Percentiles rank a stretch among this genome's conserved stretches.
Evolutionary conservation across 495 filamentous ascomycete genomes (phyloP).

Genomic region (Talaromyces nanjingensis): DNA sequence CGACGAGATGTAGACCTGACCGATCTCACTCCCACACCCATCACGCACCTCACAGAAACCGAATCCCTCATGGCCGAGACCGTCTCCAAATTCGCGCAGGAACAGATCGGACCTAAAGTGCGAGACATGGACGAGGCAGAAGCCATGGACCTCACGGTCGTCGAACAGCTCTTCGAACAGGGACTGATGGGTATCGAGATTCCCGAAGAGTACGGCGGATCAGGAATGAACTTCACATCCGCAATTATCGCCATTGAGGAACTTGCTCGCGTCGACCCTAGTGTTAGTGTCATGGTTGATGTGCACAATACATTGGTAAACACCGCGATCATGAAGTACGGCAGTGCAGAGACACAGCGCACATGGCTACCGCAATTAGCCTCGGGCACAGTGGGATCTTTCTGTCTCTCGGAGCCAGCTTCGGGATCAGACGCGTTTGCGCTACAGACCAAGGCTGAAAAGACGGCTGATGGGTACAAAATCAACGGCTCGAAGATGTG

Average conservation of each 20-base stretch:
- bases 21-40: constrained; percentile 78
- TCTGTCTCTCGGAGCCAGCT: constrained; percentile 91
- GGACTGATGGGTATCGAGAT: constrained; percentile 97
- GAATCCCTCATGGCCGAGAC: constrained; percentile 83
- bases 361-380: constrained; percentile 84
- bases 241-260: constrained; percentile 97
- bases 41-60: constrained; percentile 86
- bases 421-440: constrained; percentile 96
- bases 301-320: constrained; percentile 98
- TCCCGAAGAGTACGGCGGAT: constrained; percentile 91
- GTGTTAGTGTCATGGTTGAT: constrained; percentile 86
- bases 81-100: constrained; percentile 84
- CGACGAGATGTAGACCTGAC: constrained; percentile 57
- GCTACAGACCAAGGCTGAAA: constrained; percentile 76
- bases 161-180: constrained; percentile 95
- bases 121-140: constrained; percentile 98
- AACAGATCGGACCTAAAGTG: constrained; percentile 83
- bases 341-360: constrained; percentile 62
- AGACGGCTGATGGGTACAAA: constrained; percentile 70
- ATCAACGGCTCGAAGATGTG: constrained; percentile 97
- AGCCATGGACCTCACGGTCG: constrained; percentile 78
- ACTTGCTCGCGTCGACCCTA: constrained; percentile 87
- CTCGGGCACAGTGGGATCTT: constrained; percentile 86
- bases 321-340: constrained; percentile 85
- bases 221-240: constrained; percentile 97